Base-by-base conservation (phyloP, 2,329 filamentous ascomycete genomes). In the Ophiostoma perfectum region DNA sequence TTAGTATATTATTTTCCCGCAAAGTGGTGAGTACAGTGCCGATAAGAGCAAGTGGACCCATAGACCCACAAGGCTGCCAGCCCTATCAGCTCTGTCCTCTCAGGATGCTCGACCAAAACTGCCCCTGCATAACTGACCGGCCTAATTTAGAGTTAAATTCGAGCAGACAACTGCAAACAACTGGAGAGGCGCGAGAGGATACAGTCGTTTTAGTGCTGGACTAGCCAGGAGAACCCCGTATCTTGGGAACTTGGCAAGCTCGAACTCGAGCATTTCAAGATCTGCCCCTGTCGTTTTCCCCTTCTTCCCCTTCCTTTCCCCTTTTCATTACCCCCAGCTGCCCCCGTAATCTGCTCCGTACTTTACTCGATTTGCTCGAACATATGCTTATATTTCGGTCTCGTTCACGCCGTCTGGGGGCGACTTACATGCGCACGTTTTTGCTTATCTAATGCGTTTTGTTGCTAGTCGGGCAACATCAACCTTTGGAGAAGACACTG, bases 161-260 rank as follows among this genome's bases (percentile, higher is more conserved):
- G 18, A 55, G 27, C 27, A 27, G 27, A 27, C 27, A 27, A 27
- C 27, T 27, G 27, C 27, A 27, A 27, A 27, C 27, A 27, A 27
- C 27, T 27, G 27, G 27, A 27, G 27, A 27, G 27, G 27, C 27
- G 2, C 27, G 27, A 27, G 27, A 27, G 27, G 27, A 27, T 27
- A 27, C 27, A 27, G 27, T 27, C n/a, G 49, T 3, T 55, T 27
- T 55, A 55, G 49, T 27, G 49, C 49, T 55, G n/a, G n/a, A 27
- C 49, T 55, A 55, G 49, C 49, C 49, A 55, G 49, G 49, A 55
- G 49, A 55, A 55, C 49, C 49, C 49, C 27, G 49, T 55, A 55
- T 55, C 18, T 55, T 55, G 49, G 49, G 27, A 27, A 27, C 27
- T 27, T 27, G 27, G 27, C 27, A 27, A 27, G 27, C 27, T 27